Percentiles rank a stretch among this genome's conserved stretches.
Evolutionary conservation across 2,329 filamentous ascomycete genomes (phyloP).

Genomic region (Alternaria infectoria): DNA sequence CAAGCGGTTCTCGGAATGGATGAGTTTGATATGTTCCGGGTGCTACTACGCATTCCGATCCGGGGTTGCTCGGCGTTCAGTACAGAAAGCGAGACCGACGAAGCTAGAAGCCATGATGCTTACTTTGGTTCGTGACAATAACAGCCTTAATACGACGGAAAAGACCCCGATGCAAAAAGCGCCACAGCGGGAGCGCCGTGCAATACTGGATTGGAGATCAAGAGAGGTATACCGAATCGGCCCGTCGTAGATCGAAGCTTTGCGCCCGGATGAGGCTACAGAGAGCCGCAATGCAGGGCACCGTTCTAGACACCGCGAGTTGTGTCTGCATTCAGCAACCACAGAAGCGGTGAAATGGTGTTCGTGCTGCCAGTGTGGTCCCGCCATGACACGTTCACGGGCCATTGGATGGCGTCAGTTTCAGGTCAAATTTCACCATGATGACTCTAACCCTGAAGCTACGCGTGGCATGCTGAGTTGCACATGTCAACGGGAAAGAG

Average conservation of each 20-base stretch:
- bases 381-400: constrained; percentile 19
- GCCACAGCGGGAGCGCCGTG: constrained; percentile 5
- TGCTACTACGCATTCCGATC: background rate
- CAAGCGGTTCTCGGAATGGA: background rate
- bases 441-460: constrained; percentile 19
- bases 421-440: constrained; percentile 19
- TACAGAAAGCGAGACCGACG: background rate
- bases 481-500: constrained; percentile 4
- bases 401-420: constrained; percentile 21
- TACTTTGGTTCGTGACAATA: background rate
- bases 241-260: constrained; percentile 1
- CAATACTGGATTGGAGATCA: background rate
- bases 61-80: background rate
- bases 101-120: constrained; percentile 4
- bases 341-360: constrained; percentile 19
- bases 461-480: constrained; percentile 22
- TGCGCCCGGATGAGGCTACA: constrained; percentile 4
- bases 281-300: constrained; percentile 19
- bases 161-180: background rate
- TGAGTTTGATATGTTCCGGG: background rate
- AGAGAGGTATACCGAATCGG: constrained; percentile 6
- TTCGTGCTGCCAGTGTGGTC: constrained; percentile 15
- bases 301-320: background rate
- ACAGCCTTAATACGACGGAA: background rate
- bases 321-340: background rate